Evolutionary conservation across 1,284 basidiomycete species (phyloP).

Genomic region (Microbotryum scabiosae): DNA sequence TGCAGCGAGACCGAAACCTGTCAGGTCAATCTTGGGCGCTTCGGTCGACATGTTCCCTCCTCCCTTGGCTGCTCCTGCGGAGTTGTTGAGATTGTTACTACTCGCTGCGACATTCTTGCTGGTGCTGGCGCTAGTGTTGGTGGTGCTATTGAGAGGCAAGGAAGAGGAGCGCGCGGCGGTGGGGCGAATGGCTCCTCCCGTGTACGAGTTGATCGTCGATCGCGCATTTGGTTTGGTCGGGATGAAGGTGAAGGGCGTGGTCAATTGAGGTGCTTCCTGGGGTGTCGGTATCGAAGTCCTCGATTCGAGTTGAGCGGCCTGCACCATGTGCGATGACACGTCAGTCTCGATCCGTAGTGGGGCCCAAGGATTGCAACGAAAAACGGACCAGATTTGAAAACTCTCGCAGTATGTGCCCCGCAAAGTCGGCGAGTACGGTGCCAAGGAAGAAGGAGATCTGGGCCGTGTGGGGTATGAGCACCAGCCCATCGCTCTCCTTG

Average conservation of each 20-base stretch:
- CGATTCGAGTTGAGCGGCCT: conserved; percentile 33
- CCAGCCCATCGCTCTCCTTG: conserved; percentile 55
- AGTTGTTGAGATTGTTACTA: conserved; percentile 7
- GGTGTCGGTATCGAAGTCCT: conserved; percentile 34
- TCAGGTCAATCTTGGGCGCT: conserved; percentile 6
- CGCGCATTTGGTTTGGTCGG: conserved; percentile 7
- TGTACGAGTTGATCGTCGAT: conserved; percentile 44
- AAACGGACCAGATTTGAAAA: conserved; percentile 56
- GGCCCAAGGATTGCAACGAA: not conserved
- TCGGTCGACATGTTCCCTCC: not conserved
- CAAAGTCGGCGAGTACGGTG: conserved; percentile 74
- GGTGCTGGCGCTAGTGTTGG: not conserved
- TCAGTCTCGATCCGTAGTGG: too few relatives aligned
- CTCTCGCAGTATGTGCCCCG: conserved; percentile 71
- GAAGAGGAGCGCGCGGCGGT: conserved; percentile 42
- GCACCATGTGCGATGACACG: too few relatives aligned
- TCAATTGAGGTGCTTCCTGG: conserved; percentile 14
- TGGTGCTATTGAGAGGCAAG: not conserved
- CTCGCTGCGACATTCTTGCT: too few relatives aligned
- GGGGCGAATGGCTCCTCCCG: conserved; percentile 33
- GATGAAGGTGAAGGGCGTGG: conserved; percentile 17
- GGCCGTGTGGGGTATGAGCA: conserved; percentile 65
- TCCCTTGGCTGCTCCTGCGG: not conserved
- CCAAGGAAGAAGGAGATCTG: conserved; percentile 67
- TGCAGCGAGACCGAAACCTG: conserved; percentile 15